phyloP scores from a whole-genome alignment of 495 filamentous ascomycete species.

The Penicillium bialowiezense region DNA sequence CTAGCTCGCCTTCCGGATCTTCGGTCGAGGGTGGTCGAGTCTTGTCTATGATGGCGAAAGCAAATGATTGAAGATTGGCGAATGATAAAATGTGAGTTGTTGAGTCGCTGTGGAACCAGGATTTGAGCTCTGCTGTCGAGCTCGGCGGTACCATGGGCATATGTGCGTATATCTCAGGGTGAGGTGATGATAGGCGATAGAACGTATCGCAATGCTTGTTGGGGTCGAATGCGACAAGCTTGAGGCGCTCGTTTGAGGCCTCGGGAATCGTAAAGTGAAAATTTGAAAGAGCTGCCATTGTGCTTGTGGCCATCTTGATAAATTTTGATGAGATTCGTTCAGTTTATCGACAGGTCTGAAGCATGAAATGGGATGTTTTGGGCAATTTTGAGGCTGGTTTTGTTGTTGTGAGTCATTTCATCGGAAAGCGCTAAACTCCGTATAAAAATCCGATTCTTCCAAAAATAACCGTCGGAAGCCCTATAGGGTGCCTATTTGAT shows the following conservation, averaged over 20 bases:
- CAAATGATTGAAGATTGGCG: slow-evolving; percentile 17
- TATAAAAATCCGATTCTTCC: too few relatives aligned
- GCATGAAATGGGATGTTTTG: too few relatives aligned
- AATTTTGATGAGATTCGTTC: too few relatives aligned
- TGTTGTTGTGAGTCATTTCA: too few relatives aligned
- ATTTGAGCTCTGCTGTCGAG: slow-evolving; percentile 7
- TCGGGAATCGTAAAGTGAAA: slow-evolving; percentile 12
- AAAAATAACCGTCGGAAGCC: too few relatives aligned
- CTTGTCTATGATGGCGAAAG: slow-evolving; percentile 25
- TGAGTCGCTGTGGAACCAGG: slow-evolving; percentile 7
- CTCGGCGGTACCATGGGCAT: slow-evolving; percentile 11
- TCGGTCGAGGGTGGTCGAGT: slow-evolving; percentile 14
- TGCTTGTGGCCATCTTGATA: too few relatives aligned
- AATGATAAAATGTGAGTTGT: slow-evolving; percentile 14
- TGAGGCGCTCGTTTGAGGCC: slow-evolving; percentile 15
- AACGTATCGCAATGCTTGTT: slow-evolving; percentile 13
- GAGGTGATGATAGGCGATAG: slow-evolving; percentile 11
- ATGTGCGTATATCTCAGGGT: slow-evolving; percentile 18
- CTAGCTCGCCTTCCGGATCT: slow-evolving; percentile 21
- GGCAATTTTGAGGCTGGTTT: too few relatives aligned
- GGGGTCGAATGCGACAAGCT: slow-evolving; percentile 17
- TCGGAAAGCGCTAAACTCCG: too few relatives aligned
- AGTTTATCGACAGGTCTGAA: too few relatives aligned
- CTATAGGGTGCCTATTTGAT: too few relatives aligned
- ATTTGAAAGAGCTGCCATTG: too few relatives aligned